Conservation (phyloP, 2,329 filamentous ascomycete species). For the Paecilomyces dactylethromorphus region DNA sequence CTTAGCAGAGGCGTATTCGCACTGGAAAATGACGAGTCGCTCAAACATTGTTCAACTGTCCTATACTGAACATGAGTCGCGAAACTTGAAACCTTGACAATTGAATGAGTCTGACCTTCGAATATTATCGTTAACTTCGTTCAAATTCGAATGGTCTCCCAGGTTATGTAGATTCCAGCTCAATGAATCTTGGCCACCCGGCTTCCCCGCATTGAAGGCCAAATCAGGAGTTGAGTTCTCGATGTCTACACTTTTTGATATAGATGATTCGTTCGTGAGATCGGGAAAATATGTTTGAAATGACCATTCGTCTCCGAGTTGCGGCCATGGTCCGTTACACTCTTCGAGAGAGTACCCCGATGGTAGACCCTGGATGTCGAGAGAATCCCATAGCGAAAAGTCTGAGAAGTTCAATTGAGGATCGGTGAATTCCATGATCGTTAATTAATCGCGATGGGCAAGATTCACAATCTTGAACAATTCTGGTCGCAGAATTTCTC, state of each 20-base stretch:
- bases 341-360: neutral
- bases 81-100: neutral
- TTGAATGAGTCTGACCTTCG: neutral
- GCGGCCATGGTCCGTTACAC: neutral
- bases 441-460: neutral
- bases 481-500: neutral
- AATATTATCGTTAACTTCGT: neutral
- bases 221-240: neutral
- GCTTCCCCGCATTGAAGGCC: neutral
- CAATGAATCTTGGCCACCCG: neutral
- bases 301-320: neutral
- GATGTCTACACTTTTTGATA: neutral
- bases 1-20: neutral
- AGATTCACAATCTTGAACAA: neutral
- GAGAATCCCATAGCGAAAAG: neutral
- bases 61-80: neutral
- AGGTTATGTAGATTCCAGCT: neutral
- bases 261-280: neutral
- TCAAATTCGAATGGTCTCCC: neutral
- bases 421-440: neutral
- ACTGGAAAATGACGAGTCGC: neutral
- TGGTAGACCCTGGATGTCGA: neutral
- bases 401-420: neutral
- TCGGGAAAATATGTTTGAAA: neutral
- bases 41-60: neutral